Base-by-base conservation (phyloP, 192 early-diverging fungal species). In the Podila clonocystis region DNA sequence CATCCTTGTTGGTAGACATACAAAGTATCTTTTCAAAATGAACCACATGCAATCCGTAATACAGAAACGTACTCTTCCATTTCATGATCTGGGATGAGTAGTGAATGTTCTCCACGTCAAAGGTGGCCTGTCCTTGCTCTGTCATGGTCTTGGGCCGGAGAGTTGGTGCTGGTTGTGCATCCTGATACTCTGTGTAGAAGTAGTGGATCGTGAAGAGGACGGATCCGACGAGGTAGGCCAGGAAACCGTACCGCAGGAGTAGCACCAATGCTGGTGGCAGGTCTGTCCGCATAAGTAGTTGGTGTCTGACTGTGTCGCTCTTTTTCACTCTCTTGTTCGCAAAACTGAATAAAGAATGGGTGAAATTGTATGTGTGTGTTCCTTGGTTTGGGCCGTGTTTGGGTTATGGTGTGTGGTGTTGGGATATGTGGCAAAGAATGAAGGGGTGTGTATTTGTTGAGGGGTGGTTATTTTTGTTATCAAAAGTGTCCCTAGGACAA, bases 101-200 rank as follows among this genome's bases (percentile, higher is more conserved):
- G 4, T 68, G 1, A 29, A 77, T 77, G 55, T 77, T 77, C 12
- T 77, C 74, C n/a, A 77, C 74, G 26, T 77, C 74, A 45, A 77
- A 77, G 3, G 74, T 77, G 8, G 63, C 68, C 59, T 72, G 65
- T 0, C 68, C 75, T 63, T 63, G 75, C 33, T 79, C 75, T 7
- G 75, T 72, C 65, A 79, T 62, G 11, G 64, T 58, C 65, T 36
- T 71, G 29, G 75, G 69, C 9, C 63, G 67, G 45, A 80, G 36
- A 2, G 30, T 5, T 7, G 62, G 41, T 1, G 12, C 5, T 9
- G 70, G 66, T 29, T 68, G 70, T 24, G 67, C 63, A 19, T 64
- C 66, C 48, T 65, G 50, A 67, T 80, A 80, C 36, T 73, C 60
- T 8, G 45, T 3, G 24, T 68, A 73, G 58, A 73, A 55, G 49